Evolutionary conservation across 345 rosid species (phyloP), one percentile per base, ranked within the genome.

Genomic region (Pugionium dolabratum): DNA sequence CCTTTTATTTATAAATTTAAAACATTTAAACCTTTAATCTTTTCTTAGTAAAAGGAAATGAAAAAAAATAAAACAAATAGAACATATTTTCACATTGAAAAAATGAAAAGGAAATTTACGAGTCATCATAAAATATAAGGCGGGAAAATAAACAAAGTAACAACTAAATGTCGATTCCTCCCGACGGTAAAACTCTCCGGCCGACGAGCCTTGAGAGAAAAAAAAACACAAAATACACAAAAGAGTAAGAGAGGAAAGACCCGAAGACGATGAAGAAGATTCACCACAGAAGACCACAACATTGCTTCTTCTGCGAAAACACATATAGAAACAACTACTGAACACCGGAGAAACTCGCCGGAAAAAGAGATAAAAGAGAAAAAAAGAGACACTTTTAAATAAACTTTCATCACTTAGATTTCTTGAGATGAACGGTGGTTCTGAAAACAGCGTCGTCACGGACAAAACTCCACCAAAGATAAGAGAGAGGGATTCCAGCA

Each of bases 381-480:
- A 37, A 57, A 7, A 32, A 5, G 7, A 27, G 35, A 52, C 43
- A 44, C 8, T 29, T 55, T 18, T 29, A 25, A 49, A 44, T 59
- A 43, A 46, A 43, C 35, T 3, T 18, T 18, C 18, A 44, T 81
- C 81, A 86, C 63, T 81, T 82, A 2, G 55, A 44, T 67, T 88
- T 93, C 81, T 87, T 91, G 35, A 82, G 74, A 60, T 75, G 79
- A 70, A 79, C 71, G 11, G 82, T 50, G 57, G 98, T 86, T 61
- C 85, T 67, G 64, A 84, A 83, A 69, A 82, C 88, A 0, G 94
- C 94, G 40, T 93, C 97, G 39, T 90, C 95, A 63, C 86, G 77
- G 57, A 80, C 79, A 71, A 93, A 90, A 76, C 97, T 87, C 98
- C 98, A 93, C 85, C 87, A 87, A 28, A 89, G 66, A 63, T 85